Evolutionary conservation across 768 basidiomycete species (phyloP).

Genomic region (Rossbeevera mucosa): DNA sequence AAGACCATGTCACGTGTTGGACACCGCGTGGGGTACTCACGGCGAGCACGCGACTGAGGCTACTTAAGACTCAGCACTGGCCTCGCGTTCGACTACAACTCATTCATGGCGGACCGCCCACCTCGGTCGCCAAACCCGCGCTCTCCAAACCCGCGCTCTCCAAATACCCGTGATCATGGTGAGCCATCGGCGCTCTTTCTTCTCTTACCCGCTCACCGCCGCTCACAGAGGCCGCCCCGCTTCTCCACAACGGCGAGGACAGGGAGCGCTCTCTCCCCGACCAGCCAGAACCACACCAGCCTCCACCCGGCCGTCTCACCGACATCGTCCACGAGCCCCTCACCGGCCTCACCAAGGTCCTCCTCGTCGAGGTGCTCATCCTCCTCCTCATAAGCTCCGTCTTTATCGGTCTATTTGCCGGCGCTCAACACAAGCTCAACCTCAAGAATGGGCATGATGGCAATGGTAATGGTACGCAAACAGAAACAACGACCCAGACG

Average conservation of each 20-base stretch:
- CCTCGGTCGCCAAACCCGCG: constrained; percentile 54
- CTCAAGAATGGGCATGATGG: constrained; percentile 36
- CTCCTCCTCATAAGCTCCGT: constrained; percentile 78
- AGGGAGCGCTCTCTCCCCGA: constrained; percentile 32
- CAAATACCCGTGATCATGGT: constrained; percentile 59
- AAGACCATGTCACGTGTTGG: constrained; percentile 50
- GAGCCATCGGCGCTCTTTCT: neutral
- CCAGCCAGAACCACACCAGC: constrained; percentile 36
- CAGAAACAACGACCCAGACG: constrained; percentile 31
- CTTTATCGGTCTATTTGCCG: constrained; percentile 93
- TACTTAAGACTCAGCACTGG: constrained; percentile 28
- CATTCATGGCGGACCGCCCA: constrained; percentile 51
- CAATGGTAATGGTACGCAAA: constrained; percentile 33
- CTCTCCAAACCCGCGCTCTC: constrained; percentile 39
- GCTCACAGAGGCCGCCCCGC: constrained; percentile 56
- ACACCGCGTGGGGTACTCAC: constrained; percentile 25
- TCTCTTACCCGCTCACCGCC: constrained; percentile 2
- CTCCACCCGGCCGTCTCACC: constrained; percentile 35
- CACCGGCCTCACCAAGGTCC: constrained; percentile 77
- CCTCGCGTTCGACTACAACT: constrained; percentile 7
- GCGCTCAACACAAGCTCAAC: constrained; percentile 74
- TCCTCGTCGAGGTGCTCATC: constrained; percentile 68
- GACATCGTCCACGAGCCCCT: constrained; percentile 69
- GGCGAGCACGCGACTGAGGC: constrained; percentile 24
- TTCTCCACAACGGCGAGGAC: constrained; percentile 49